phyloP scores from a whole-genome alignment of 176 grass and related monocot species.

The Carex littledalei region DNA sequence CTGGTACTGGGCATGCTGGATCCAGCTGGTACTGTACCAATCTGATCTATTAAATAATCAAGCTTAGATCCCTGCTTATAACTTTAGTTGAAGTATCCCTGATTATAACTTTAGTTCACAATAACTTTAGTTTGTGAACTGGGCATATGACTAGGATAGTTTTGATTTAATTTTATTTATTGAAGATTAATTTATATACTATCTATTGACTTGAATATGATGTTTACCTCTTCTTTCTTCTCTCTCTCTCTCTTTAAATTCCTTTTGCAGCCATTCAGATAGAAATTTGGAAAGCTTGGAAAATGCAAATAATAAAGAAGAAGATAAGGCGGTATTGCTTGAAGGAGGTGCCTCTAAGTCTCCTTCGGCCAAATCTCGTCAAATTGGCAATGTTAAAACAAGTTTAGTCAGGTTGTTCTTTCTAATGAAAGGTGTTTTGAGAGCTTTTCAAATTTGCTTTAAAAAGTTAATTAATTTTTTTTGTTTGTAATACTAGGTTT shows the following conservation, averaged over 20 bases:
- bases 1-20: not conserved
- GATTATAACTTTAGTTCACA: too few relatives aligned
- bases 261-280: conserved; percentile 49
- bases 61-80: not conserved
- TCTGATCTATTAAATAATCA: not conserved
- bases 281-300: conserved; percentile 33
- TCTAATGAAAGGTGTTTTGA: conserved; percentile 6
- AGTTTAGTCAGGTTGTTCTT: conserved; percentile 57
- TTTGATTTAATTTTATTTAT: not conserved
- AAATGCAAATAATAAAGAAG: conserved; percentile 42
- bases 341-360: conserved; percentile 62
- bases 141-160: not conserved
- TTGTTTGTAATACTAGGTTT: conserved; percentile 40
- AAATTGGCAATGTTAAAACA: conserved; percentile 30
- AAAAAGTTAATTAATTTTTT: conserved; percentile 11
- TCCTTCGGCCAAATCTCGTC: conserved; percentile 36
- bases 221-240: not conserved
- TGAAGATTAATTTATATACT: not conserved
- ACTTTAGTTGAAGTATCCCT: not conserved
- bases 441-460: not conserved
- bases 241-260: not conserved
- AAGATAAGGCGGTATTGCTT: conserved; percentile 60
- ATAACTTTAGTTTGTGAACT: not conserved
- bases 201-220: not conserved
- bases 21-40: not conserved